These are phyloP conservation scores for Paramyrothecium sp. DNA, from an alignment of 2,329 filamentous ascomycete species.

Conservation along the genomic window DNA sequence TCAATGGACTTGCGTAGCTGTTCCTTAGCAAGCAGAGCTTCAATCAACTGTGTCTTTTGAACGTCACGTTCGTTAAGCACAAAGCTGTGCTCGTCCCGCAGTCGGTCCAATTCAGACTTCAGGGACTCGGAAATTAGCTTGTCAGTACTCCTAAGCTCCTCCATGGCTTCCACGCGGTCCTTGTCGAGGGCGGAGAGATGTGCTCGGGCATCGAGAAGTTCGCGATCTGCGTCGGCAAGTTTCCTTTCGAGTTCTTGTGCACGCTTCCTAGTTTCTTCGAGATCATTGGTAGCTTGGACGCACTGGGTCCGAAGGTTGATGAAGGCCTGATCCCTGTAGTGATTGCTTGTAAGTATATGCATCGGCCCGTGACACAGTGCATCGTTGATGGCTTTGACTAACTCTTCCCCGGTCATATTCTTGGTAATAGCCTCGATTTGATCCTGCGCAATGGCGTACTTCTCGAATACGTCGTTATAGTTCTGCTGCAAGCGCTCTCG, in stretches of 20 bases:
- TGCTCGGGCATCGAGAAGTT: slow-evolving; percentile 49
- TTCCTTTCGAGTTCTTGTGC: slow-evolving; percentile 45
- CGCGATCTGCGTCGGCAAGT: slow-evolving; percentile 53
- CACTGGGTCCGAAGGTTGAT: slow-evolving; percentile 49
- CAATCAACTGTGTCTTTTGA: slow-evolving; percentile 58
- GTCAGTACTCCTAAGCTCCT: slow-evolving; percentile 59
- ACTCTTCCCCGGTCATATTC: slow-evolving; percentile 54
- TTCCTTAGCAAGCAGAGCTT: slow-evolving; percentile 60
- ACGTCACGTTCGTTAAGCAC: slow-evolving; percentile 52
- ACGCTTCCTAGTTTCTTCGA: slow-evolving; percentile 42
- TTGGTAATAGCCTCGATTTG: slow-evolving; percentile 55
- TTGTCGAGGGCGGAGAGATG: slow-evolving; percentile 55
- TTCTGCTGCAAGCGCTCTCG: slow-evolving; percentile 52
- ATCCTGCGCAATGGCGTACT: slow-evolving; percentile 54
- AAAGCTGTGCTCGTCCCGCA: slow-evolving; percentile 49
- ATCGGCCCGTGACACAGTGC: slow-evolving; percentile 9
- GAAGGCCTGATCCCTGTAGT: slow-evolving; percentile 52
- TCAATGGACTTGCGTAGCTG: slow-evolving; percentile 55
- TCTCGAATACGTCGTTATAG: slow-evolving; percentile 57
- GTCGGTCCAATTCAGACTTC: slow-evolving; percentile 54
- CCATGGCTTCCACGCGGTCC: slow-evolving; percentile 52
- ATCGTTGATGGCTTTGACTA: slow-evolving; percentile 40
- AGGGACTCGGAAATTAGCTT: slow-evolving; percentile 58
- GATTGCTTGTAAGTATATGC: slow-evolving; percentile 42
- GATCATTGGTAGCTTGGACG: slow-evolving; percentile 42